Conservation (phyloP, 371 early-diverging fungal species). For the Nematocida homosporus region DNA sequence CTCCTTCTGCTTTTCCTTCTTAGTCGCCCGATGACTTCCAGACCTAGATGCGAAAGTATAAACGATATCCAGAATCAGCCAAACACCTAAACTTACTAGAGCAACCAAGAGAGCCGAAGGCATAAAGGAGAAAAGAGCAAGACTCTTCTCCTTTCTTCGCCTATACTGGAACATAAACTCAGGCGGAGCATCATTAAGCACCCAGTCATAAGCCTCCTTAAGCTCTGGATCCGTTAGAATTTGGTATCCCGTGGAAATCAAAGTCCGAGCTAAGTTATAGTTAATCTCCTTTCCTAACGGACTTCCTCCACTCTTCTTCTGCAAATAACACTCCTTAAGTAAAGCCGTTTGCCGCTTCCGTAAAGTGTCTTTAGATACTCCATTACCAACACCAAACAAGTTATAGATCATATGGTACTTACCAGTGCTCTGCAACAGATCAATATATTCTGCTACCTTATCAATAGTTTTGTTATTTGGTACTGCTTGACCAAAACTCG, state of each 20-base stretch:
- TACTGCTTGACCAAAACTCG: background rate
- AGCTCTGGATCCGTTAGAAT: constrained; percentile 36
- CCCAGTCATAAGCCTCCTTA: constrained; percentile 46
- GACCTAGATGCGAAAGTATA: background rate
- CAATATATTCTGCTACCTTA: constrained; percentile 38
- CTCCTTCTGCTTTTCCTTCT: constrained; percentile 5
- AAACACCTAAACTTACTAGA: background rate
- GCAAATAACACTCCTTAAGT: constrained; percentile 41
- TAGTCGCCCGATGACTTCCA: background rate
- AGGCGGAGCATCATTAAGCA: constrained; percentile 39
- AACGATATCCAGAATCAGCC: constrained; percentile 11
- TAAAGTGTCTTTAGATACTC: background rate
- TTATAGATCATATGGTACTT: constrained; percentile 17
- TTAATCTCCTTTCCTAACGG: background rate
- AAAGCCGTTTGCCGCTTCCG: constrained; percentile 4
- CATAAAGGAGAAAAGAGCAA: background rate
- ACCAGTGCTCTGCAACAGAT: background rate
- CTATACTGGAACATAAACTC: constrained; percentile 42
- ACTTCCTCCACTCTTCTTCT: constrained; percentile 11
- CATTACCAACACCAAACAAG: constrained; percentile 7
- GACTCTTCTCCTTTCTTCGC: background rate
- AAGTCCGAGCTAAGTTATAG: background rate
- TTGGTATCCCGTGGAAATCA: constrained; percentile 37
- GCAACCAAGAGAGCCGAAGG: constrained; percentile 6
- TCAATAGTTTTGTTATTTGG: constrained; percentile 15